These are phyloP conservation scores for Talaromyces marneffei DNA, from an alignment of 2,329 filamentous ascomycete genomes.

Conservation along the genomic window DNA sequence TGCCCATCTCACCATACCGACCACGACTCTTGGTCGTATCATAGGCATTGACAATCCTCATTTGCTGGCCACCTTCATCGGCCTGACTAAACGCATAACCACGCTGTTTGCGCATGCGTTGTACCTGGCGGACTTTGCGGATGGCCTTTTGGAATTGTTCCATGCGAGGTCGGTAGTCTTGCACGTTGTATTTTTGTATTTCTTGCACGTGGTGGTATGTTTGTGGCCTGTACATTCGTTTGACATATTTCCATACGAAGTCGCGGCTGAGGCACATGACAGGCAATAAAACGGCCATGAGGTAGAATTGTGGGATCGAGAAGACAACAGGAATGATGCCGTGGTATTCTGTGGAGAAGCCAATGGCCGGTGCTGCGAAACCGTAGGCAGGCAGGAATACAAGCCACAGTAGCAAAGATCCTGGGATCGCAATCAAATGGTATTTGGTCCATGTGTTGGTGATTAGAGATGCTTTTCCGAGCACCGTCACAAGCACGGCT, in stretches of 20 bases:
- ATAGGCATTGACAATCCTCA: conserved; percentile 90
- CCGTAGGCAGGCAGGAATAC: conserved; percentile 84
- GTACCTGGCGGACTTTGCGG: conserved; percentile 93
- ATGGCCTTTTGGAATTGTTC: conserved; percentile 99
- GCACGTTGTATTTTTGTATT: conserved; percentile 99
- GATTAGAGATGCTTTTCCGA: conserved; percentile 89
- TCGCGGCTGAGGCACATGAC: conserved; percentile 79
- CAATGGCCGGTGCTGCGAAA: conserved; percentile 73
- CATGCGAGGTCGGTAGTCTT: conserved; percentile 97
- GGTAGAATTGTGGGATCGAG: conserved; percentile 78
- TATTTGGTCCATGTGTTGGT: conserved; percentile 99
- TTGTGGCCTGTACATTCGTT: conserved; percentile 94
- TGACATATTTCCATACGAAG: conserved; percentile 94
- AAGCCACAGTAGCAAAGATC: conserved; percentile 87
- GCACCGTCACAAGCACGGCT: conserved; percentile 83
- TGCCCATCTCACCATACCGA: conserved; percentile 90
- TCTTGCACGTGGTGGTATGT: conserved; percentile 98
- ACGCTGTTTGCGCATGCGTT: conserved; percentile 98
- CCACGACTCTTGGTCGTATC: conserved; percentile 91
- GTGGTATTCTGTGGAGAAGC: conserved; percentile 75
- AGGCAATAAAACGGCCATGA: conserved; percentile 76
- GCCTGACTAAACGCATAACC: conserved; percentile 98
- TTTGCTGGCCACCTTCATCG: conserved; percentile 76
- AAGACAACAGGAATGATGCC: conserved; percentile 79
- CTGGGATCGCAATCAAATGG: conserved; percentile 89